Evolutionary conservation across 805 yeast species (phyloP).

Genomic region (Komagataella populi): DNA sequence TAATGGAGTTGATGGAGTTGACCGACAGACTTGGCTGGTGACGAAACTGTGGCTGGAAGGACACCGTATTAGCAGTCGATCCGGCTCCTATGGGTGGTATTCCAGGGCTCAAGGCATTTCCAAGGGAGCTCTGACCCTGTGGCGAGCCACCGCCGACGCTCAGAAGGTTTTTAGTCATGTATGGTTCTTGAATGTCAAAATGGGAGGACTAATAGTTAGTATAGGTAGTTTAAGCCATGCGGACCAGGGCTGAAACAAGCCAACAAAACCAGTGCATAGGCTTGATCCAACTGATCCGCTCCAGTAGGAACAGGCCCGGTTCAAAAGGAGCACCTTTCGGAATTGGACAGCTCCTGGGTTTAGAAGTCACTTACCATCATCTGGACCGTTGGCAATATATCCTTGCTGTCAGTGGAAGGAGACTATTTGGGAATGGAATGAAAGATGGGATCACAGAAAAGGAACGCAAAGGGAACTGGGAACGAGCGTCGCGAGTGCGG

Average conservation of each 20-base stretch:
- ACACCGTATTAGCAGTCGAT: background rate
- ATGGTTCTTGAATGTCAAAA: background rate
- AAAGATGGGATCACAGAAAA: background rate
- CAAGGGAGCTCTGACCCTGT: background rate
- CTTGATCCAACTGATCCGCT: background rate
- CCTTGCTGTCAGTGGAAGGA: background rate
- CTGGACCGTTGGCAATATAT: background rate
- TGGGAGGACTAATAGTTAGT: background rate
- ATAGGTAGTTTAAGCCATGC: background rate
- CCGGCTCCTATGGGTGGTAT: background rate
- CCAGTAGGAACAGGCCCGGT: background rate
- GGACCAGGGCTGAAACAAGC: background rate
- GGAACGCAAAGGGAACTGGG: background rate
- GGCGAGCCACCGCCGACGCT: background rate
- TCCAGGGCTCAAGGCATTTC: background rate
- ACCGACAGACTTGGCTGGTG: constrained; percentile 6
- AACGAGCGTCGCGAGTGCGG: background rate
- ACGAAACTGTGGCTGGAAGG: background rate
- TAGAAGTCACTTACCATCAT: background rate
- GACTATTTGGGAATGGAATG: background rate
- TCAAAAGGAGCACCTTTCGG: background rate
- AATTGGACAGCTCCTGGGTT: background rate
- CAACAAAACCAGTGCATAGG: background rate
- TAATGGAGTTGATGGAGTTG: constrained; percentile 6
- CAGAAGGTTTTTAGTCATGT: background rate